A percentile compares a stretch with the other conserved stretches of the same genome.
Evolutionary conservation across 306 rosid species (phyloP).

Genomic region (Cicer chorassanicum): DNA sequence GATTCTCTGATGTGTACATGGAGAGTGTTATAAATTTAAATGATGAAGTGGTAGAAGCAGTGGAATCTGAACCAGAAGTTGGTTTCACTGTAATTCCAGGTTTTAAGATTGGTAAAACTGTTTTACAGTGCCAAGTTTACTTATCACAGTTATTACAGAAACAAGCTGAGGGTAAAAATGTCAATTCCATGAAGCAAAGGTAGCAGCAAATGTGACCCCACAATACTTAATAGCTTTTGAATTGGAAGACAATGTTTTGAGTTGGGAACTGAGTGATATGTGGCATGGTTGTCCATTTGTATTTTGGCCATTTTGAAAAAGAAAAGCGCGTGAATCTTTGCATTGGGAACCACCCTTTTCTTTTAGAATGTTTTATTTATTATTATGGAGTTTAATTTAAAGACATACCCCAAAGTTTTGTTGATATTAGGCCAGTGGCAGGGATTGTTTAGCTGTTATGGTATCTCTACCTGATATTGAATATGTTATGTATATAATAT

Average conservation of each 20-base stretch:
- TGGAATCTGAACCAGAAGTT: conserved; percentile 66
- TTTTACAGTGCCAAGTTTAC: conserved; percentile 83
- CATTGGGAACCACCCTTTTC: conserved; percentile 47
- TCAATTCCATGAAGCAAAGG: conserved; percentile 48
- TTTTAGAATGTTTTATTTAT: conserved; percentile 41
- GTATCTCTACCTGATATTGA: conserved; percentile 50
- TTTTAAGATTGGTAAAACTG: conserved; percentile 74
- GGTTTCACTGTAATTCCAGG: conserved; percentile 89
- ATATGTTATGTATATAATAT: conserved; percentile 63
- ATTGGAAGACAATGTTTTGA: conserved; percentile 20
- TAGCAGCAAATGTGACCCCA: conserved; percentile 43
- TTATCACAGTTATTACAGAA: conserved; percentile 51
- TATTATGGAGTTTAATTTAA: conserved; percentile 22
- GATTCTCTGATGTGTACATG: conserved; percentile 91
- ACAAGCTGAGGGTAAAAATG: background rate
- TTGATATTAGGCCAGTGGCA: conserved; percentile 63
- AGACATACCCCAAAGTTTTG: conserved; percentile 60
- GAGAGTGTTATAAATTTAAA: conserved; percentile 60
- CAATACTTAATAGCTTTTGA: conserved; percentile 6
- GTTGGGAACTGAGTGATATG: background rate
- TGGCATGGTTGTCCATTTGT: conserved; percentile 47
- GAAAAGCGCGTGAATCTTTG: conserved; percentile 56
- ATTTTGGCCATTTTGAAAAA: conserved; percentile 48
- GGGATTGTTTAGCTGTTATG: conserved; percentile 61
- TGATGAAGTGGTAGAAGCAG: conserved; percentile 59